Evolutionary conservation across 2,329 filamentous ascomycete genomes (phyloP).

Genomic region (Fusarium sp.): DNA sequence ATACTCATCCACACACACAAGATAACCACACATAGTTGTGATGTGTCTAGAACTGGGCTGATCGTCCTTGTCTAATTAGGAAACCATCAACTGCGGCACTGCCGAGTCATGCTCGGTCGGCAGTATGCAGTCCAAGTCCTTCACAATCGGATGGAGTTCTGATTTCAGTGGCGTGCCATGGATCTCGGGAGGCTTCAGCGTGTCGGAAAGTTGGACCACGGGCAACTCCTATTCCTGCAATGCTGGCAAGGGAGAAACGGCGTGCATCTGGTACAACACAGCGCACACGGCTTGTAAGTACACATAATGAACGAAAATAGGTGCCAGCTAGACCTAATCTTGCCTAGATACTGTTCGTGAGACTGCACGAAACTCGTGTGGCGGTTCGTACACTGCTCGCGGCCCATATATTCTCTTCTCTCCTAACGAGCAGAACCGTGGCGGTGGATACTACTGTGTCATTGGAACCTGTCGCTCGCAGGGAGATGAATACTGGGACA

Average conservation of each 20-base stretch:
- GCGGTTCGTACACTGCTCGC: not conserved
- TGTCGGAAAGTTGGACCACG: not conserved
- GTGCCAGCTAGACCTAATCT: not conserved
- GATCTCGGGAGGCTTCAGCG: not conserved
- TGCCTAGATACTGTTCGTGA: not conserved
- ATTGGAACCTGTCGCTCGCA: not conserved
- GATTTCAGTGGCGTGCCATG: not conserved
- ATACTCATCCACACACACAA: not conserved
- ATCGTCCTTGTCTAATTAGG: not conserved
- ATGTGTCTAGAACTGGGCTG: not conserved
- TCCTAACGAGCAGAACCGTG: not conserved
- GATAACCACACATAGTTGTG: not conserved
- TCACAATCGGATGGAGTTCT: not conserved
- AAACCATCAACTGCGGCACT: not conserved
- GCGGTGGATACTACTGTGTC: not conserved
- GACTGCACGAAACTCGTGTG: not conserved
- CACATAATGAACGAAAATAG: not conserved
- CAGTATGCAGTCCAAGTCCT: not conserved
- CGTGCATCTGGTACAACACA: not conserved
- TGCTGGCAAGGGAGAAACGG: not conserved
- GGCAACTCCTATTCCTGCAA: not conserved
- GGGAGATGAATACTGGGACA: not conserved
- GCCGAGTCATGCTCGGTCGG: not conserved
- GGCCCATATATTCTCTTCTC: not conserved
- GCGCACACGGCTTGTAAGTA: not conserved